Evolutionary conservation across 1,284 basidiomycete genomes (phyloP).

Genomic region (Austroboletus niveus): DNA sequence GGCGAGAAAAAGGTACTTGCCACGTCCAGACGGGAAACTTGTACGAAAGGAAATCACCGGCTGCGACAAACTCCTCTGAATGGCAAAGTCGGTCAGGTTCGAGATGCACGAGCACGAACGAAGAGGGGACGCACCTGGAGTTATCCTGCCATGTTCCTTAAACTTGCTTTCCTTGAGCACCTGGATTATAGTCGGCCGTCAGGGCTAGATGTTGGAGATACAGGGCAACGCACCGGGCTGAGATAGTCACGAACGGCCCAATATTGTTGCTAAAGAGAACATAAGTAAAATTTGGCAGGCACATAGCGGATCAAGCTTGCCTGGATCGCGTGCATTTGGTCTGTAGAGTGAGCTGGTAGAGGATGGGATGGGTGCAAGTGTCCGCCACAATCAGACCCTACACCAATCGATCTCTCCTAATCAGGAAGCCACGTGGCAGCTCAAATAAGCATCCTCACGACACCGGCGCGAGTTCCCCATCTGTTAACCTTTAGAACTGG

Average conservation of each 20-base stretch:
- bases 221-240: constrained; percentile 68
- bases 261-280: constrained; percentile 68
- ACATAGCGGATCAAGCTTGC: constrained; percentile 33
- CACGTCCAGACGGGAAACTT: constrained; percentile 97
- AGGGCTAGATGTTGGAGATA: constrained; percentile 23
- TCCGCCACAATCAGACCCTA: constrained; percentile 33
- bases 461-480: not conserved
- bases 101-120: constrained; percentile 1
- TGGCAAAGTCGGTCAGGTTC: constrained; percentile 17
- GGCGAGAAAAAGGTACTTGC: constrained; percentile 43
- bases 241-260: constrained; percentile 97
- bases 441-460: not conserved
- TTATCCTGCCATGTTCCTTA: constrained; percentile 97
- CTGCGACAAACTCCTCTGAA: constrained; percentile 92
- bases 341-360: constrained; percentile 2
- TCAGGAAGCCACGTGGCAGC: constrained; percentile 27
- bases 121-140: constrained; percentile 67
- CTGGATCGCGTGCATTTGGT: constrained; percentile 69
- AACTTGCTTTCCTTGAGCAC: constrained; percentile 98
- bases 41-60: constrained; percentile 92
- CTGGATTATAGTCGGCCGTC: constrained; percentile 45
- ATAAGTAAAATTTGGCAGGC: constrained; percentile 3
- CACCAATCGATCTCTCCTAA: constrained; percentile 35
- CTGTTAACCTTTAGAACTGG: no score
- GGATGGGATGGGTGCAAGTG: constrained; percentile 15